A percentile compares a stretch with the other conserved stretches of the same genome.
Conservation (phyloP, 1,284 basidiomycete species). For the Inonotus hispidus region DNA sequence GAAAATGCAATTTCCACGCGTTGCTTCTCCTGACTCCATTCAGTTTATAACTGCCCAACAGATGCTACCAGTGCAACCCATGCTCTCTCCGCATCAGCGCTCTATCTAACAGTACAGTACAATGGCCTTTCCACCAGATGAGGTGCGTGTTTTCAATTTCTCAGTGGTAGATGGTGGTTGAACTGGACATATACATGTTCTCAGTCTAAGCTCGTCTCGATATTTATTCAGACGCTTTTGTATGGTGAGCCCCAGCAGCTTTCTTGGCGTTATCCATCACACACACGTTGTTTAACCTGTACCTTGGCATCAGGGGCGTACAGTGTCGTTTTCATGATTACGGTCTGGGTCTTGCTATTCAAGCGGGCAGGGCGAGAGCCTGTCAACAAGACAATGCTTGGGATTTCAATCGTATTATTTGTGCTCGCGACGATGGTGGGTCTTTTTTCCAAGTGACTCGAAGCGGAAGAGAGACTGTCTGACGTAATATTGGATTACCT, state of each 20-base stretch:
- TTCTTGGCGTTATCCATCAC: background rate
- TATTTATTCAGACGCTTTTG: background rate
- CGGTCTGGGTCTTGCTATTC: background rate
- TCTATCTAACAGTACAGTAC: background rate
- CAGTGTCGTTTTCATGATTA: background rate
- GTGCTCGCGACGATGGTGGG: slow-evolving; percentile 15
- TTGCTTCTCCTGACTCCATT: background rate
- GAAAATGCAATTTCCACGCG: background rate
- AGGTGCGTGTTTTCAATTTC: background rate
- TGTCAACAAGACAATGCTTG: slow-evolving; percentile 1
- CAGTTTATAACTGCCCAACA: too few species aligned
- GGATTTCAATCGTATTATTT: slow-evolving; percentile 7
- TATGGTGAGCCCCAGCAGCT: background rate
- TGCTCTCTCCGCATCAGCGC: background rate
- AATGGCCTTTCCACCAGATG: background rate
- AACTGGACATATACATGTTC: background rate
- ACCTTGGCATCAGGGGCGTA: background rate
- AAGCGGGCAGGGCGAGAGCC: background rate
- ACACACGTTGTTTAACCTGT: background rate
- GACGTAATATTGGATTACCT: background rate
- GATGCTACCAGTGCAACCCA: background rate
- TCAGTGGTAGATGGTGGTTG: background rate
- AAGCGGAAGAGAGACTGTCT: too few species aligned
- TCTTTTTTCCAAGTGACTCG: too few species aligned
- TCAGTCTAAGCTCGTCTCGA: background rate